Evolutionary conservation across 352 stramenopile species (phyloP).

Genomic region (Phytophthora pseudosyringae): DNA sequence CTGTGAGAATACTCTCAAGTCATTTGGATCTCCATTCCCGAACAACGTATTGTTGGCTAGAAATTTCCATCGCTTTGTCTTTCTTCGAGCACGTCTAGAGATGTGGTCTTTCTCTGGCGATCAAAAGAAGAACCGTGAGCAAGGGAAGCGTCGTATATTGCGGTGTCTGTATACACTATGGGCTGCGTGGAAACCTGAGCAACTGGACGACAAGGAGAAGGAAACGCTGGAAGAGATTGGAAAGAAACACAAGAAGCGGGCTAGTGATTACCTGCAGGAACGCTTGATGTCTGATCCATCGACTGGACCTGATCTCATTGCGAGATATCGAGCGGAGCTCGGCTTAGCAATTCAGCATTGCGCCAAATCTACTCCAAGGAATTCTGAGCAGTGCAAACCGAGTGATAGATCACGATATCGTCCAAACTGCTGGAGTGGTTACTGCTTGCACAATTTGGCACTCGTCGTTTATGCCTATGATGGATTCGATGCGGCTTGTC

Average conservation of each 20-base stretch:
- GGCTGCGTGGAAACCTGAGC: slow-evolving; percentile 37
- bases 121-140: slow-evolving; percentile 12
- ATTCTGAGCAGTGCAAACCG: background rate
- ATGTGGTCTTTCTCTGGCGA: slow-evolving; percentile 28
- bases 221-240: slow-evolving; percentile 45
- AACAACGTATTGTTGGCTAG: slow-evolving; percentile 14
- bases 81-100: slow-evolving; percentile 51
- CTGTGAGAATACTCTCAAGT: slow-evolving; percentile 61
- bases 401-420: background rate
- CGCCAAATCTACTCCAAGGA: slow-evolving; percentile 9
- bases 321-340: slow-evolving; percentile 58
- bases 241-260: slow-evolving; percentile 39
- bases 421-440: slow-evolving; percentile 42
- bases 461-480: slow-evolving; percentile 55
- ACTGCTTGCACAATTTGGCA: slow-evolving; percentile 71
- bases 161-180: slow-evolving; percentile 49
- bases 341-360: slow-evolving; percentile 42
- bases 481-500: slow-evolving; percentile 58
- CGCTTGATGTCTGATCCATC: slow-evolving; percentile 27
- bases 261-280: slow-evolving; percentile 25
- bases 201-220: slow-evolving; percentile 12
- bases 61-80: slow-evolving; percentile 61
- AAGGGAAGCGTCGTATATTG: slow-evolving; percentile 20
- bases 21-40: slow-evolving; percentile 15
- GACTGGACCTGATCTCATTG: slow-evolving; percentile 30